Evolutionary conservation across 2,329 filamentous ascomycete genomes (phyloP).

Genomic region (Xylariaceae sp.): DNA sequence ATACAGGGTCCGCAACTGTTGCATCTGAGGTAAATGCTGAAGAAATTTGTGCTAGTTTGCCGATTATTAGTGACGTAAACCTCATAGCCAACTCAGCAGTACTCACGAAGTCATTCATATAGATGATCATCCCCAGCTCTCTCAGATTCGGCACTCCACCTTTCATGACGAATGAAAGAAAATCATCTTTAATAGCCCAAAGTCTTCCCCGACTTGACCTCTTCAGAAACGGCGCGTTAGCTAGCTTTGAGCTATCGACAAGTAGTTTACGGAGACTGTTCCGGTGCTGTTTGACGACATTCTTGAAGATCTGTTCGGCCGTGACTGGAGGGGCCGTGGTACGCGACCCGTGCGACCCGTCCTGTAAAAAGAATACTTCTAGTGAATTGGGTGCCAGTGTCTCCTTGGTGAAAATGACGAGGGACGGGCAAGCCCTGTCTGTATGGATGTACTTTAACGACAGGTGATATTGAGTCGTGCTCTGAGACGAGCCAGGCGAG

Average conservation of each 20-base stretch:
- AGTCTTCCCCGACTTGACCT: conserved; percentile 51
- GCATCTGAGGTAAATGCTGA: conserved; percentile 66
- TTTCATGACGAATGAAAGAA: conserved; percentile 70
- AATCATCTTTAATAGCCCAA: conserved; percentile 68
- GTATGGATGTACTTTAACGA: conserved; percentile 72
- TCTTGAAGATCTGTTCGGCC: conserved; percentile 67
- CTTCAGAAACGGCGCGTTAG: conserved; percentile 30
- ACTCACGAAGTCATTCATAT: conserved; percentile 75
- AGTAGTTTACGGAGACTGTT: conserved; percentile 68
- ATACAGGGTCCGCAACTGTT: conserved; percentile 67
- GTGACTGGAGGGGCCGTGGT: conserved; percentile 51
- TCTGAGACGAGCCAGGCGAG: conserved; percentile 28
- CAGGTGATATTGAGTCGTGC: conserved; percentile 53
- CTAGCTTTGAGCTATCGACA: conserved; percentile 62
- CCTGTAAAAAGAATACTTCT: conserved; percentile 77
- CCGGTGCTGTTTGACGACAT: conserved; percentile 66
- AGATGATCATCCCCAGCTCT: conserved; percentile 68
- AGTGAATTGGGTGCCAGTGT: conserved; percentile 73
- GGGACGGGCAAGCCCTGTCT: conserved; percentile 63
- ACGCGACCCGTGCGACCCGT: conserved; percentile 50
- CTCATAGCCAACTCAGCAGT: neutral
- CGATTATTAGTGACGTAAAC: conserved; percentile 1
- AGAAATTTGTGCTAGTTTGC: conserved; percentile 67
- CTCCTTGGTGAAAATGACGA: conserved; percentile 73
- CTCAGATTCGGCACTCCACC: conserved; percentile 68